A percentile compares a stretch with the other conserved stretches of the same genome.
Evolutionary conservation across 2,329 filamentous ascomycete species (phyloP).

Genomic region (Epichloe sp.): DNA sequence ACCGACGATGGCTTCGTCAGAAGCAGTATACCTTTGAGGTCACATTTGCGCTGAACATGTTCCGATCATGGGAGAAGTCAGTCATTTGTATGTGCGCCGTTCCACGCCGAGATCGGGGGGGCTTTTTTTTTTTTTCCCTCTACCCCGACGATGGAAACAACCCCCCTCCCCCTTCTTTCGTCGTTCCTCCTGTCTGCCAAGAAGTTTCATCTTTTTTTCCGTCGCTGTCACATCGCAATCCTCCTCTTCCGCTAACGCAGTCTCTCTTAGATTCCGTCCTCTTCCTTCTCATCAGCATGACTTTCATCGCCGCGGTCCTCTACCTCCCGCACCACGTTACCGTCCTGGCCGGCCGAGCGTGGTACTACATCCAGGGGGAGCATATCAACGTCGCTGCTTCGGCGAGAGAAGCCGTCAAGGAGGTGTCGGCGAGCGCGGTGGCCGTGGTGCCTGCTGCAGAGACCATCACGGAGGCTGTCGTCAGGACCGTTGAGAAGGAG

Average conservation of each 20-base stretch:
- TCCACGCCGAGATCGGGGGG: background rate
- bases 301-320: slow-evolving; percentile 73
- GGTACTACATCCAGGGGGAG: slow-evolving; percentile 87
- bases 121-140: no score
- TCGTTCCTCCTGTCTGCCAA: no score
- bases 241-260: background rate
- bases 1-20: slow-evolving; percentile 77
- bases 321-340: slow-evolving; percentile 89
- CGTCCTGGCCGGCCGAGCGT: slow-evolving; percentile 70
- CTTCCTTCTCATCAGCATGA: slow-evolving; percentile 78
- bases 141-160: no score
- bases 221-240: background rate
- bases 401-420: slow-evolving; percentile 19
- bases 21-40: slow-evolving; percentile 99
- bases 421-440: slow-evolving; percentile 18
- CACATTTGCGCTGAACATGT: slow-evolving; percentile 93
- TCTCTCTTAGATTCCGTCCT: slow-evolving; percentile 63
- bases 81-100: slow-evolving; percentile 72
- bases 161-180: no score
- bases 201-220: no score
- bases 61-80: slow-evolving; percentile 90
- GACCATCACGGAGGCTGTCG: slow-evolving; percentile 12
- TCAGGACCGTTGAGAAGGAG: slow-evolving; percentile 18
- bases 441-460: slow-evolving; percentile 10
- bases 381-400: slow-evolving; percentile 35